Evolutionary conservation across 345 rosid genomes (phyloP).

Genomic region (Salix viminalis): DNA sequence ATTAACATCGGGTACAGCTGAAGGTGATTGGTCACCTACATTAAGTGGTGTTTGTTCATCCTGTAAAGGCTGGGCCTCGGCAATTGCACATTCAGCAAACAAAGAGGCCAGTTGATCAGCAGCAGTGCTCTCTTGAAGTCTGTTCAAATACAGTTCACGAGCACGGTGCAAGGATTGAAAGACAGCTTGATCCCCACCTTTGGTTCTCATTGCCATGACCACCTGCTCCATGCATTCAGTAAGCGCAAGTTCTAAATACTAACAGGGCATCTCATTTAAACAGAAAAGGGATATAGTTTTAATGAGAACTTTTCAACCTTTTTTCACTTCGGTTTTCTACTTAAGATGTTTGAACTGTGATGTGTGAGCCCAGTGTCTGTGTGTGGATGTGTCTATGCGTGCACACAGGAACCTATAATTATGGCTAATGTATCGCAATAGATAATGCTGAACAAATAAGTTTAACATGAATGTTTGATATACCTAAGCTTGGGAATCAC

Average conservation of each 20-base stretch:
- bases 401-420: not conserved
- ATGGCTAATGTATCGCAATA: not conserved
- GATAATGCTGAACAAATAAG: not conserved
- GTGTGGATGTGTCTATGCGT: not conserved
- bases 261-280: not conserved
- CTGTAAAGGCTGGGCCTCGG: slow-evolving; percentile 60
- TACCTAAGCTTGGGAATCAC: not conserved
- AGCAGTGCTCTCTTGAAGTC: slow-evolving; percentile 49
- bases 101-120: slow-evolving; percentile 79
- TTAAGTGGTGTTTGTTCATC: slow-evolving; percentile 24
- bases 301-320: not conserved
- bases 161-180: slow-evolving; percentile 57
- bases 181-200: slow-evolving; percentile 84
- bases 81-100: slow-evolving; percentile 84
- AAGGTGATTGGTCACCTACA: slow-evolving; percentile 18
- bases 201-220: slow-evolving; percentile 60
- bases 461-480: not conserved
- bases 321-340: not conserved
- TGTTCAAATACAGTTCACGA: slow-evolving; percentile 57
- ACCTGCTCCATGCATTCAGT: slow-evolving; percentile 44
- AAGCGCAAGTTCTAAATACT: not conserved
- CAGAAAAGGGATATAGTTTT: not conserved
- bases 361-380: not conserved
- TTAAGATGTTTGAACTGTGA: not conserved
- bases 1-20: slow-evolving; percentile 32